Conservation (phyloP, 306 rosid genomes). For the Luffa acutangula region DNA sequence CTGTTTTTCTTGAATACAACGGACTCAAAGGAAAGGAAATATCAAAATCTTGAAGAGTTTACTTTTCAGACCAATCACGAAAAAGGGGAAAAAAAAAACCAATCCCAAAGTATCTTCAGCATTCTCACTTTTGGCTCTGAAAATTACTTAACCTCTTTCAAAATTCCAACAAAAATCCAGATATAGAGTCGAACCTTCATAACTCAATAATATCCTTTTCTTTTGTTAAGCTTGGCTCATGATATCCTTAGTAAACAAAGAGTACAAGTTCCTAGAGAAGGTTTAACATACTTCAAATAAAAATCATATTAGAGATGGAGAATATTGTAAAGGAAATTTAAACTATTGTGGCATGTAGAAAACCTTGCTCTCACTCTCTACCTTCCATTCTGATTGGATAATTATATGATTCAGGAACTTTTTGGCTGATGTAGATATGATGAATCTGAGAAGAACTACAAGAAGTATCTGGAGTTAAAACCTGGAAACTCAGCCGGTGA, state of each 20-base stretch:
- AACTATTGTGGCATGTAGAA: neutral
- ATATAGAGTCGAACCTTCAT: neutral
- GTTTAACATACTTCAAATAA: neutral
- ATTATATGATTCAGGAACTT: slow-evolving; percentile 97
- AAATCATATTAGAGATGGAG: neutral
- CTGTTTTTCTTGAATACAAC: neutral
- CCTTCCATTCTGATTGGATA: slow-evolving; percentile 65
- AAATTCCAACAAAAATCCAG: neutral
- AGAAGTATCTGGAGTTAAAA: slow-evolving; percentile 66
- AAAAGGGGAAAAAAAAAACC: neutral
- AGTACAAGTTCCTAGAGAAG: neutral
- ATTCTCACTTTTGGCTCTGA: neutral
- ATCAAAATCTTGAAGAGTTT: neutral
- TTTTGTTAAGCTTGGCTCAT: neutral
- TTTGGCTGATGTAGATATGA: slow-evolving; percentile 99
- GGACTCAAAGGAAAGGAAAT: neutral
- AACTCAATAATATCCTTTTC: neutral
- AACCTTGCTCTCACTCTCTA: slow-evolving; percentile 10
- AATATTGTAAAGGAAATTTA: neutral
- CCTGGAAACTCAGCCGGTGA: slow-evolving; percentile 55
- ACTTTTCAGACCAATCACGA: neutral
- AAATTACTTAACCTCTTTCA: neutral
- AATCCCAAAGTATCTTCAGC: neutral
- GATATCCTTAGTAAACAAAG: neutral
- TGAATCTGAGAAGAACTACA: slow-evolving; percentile 82